Evolutionary conservation across 345 rosid genomes (phyloP), one percentile per base, ranked within the genome.

Genomic region (Arabis hirsuta): DNA sequence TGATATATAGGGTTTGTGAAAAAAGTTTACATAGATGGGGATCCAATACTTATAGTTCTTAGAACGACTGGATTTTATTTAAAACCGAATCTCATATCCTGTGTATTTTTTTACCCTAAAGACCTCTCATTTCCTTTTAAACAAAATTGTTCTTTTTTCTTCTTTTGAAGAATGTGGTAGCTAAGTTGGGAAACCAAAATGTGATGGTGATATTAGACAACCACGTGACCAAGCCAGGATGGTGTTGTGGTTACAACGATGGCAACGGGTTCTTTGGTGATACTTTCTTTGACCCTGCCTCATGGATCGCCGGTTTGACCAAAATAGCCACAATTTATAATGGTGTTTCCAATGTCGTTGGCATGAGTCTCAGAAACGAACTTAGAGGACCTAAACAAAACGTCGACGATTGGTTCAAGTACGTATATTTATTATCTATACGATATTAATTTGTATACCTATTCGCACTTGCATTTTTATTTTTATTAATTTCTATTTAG

Each of bases 221-320:
- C 79, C 96, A 93, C 80, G n/a, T 93, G 26, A 90, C 85, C 80
- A 82, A 78, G 51, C 98, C 98, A 2, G 92, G 96, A 7, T 93
- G 98, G 98, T 93, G 98, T 16, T 90, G 98, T 71, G 75, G 86
- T 46, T 60, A 56, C 71, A 31, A 26, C 9, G 97, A 93, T 9
- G 98, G 87, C 53, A 90, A 88, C 73, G 97, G 98, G 16, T 93
- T 93, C 85, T 88, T 90, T 34, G 98, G 98, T 0, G 98, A 93
- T 64, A 70, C 50, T 5, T 84, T 77, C 80, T 90, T 93, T 69
- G 77, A 83, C 29, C 97, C 98, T 8, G 87, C 84, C 52, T 41
- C 60, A 9, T 93, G 98, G 98, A 75, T 90, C 65, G 39, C 57
- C 0, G 96, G 96, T 47, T 74, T 90, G 20, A 76, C 88, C 3